Percentiles rank a stretch among this genome's conserved stretches.
phyloP scores from a whole-genome alignment of 768 basidiomycete genomes.

The Xanthoconium purpureum region DNA sequence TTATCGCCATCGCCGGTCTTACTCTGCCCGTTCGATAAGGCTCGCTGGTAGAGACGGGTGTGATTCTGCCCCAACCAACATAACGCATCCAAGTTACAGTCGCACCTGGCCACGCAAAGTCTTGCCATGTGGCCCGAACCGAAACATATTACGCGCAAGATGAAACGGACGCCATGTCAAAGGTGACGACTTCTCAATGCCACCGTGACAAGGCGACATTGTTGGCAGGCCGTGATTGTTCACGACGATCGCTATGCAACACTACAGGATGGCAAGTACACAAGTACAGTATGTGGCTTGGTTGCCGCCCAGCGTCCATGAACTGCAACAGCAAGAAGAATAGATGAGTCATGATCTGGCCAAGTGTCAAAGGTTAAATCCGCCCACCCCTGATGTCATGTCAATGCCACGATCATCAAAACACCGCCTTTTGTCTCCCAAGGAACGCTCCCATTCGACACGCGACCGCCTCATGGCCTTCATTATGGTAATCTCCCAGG shows the following conservation, averaged over 20 bases:
- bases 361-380: slow-evolving; percentile 24
- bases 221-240: neutral
- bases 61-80: neutral
- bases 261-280: slow-evolving; percentile 20
- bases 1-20: slow-evolving; percentile 11
- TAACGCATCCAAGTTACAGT: no score
- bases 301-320: neutral
- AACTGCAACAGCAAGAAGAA: no score
- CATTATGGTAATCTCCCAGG: slow-evolving; percentile 14
- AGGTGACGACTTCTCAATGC: neutral
- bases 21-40: slow-evolving; percentile 1
- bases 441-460: slow-evolving; percentile 14
- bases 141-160: neutral
- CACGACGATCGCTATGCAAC: neutral
- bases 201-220: neutral
- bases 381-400: slow-evolving; percentile 18
- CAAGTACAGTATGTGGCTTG: neutral
- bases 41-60: neutral
- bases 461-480: slow-evolving; percentile 30
- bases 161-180: slow-evolving; percentile 9
- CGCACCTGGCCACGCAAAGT: no score
- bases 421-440: slow-evolving; percentile 15
- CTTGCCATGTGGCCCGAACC: neutral
- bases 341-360: no score
- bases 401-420: neutral